phyloP scores from a whole-genome alignment of 2,329 filamentous ascomycete genomes.

The Diaporthe citrichinensis region DNA sequence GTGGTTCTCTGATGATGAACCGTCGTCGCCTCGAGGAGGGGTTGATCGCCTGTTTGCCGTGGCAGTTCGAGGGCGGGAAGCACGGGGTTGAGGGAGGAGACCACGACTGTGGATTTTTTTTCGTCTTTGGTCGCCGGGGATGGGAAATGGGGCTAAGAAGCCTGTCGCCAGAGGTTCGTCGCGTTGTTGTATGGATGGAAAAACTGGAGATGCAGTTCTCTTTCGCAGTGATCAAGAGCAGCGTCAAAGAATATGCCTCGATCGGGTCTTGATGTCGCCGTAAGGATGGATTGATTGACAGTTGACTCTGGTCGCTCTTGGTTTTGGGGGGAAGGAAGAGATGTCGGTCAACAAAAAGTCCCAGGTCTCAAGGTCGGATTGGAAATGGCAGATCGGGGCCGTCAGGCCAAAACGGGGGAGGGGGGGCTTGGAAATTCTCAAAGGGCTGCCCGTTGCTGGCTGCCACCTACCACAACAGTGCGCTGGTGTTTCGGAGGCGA shows the following conservation, averaged over 20 bases:
- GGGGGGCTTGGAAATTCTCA: conserved; percentile 31
- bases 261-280: conserved; percentile 42
- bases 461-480: conserved; percentile 27
- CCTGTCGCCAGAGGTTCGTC: conserved; percentile 39
- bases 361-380: conserved; percentile 33
- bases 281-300: conserved; percentile 41
- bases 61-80: conserved; percentile 34
- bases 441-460: conserved; percentile 33
- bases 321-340: conserved; percentile 27
- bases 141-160: conserved; percentile 30
- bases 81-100: conserved; percentile 37
- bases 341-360: conserved; percentile 40
- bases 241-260: conserved; percentile 36
- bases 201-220: conserved; percentile 35
- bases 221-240: conserved; percentile 35
- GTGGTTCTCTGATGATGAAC: conserved; percentile 34
- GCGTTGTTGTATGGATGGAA: conserved; percentile 32
- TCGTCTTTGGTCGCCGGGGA: conserved; percentile 35
- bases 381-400: conserved; percentile 39
- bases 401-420: conserved; percentile 32
- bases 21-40: conserved; percentile 37
- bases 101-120: conserved; percentile 38
- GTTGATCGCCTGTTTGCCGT: conserved; percentile 36
- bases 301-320: conserved; percentile 34
- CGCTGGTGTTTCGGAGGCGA: conserved; percentile 33